Percentiles rank a stretch among this genome's conserved stretches.
phyloP scores from a whole-genome alignment of 2,329 filamentous ascomycete genomes.

The Aspergillus intermedius region DNA sequence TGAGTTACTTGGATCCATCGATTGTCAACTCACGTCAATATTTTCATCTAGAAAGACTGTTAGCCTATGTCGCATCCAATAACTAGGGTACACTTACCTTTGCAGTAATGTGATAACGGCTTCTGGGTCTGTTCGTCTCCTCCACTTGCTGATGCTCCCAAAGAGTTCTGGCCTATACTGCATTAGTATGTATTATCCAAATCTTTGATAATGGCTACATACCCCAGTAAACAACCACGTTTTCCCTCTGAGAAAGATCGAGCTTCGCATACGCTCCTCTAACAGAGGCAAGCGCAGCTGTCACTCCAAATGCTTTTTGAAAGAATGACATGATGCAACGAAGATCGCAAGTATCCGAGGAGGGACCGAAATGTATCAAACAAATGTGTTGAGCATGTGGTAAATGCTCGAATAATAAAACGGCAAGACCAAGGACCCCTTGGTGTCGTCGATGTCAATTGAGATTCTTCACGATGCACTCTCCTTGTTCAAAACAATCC shows the following conservation, averaged over 20 bases:
- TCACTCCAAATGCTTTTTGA: conserved; percentile 17
- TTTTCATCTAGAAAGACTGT: conserved; percentile 18
- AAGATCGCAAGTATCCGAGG: neutral
- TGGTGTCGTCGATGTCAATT: neutral
- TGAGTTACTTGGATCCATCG: neutral
- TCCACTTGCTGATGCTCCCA: conserved; percentile 33
- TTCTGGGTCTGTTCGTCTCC: conserved; percentile 42
- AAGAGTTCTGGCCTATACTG: conserved; percentile 54
- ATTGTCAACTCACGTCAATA: conserved; percentile 15
- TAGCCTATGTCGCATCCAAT: conserved; percentile 1
- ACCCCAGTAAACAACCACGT: conserved; percentile 63
- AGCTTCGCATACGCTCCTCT: conserved; percentile 35
- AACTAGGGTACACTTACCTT: conserved; percentile 38
- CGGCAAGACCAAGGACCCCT: neutral
- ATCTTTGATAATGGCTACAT: neutral
- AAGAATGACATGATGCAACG: conserved; percentile 20
- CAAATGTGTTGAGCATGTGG: neutral
- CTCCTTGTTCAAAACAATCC: neutral
- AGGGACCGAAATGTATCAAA: neutral
- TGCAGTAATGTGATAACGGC: conserved; percentile 53
- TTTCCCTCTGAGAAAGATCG: conserved; percentile 42
- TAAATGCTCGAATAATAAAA: neutral
- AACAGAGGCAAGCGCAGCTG: conserved; percentile 24
- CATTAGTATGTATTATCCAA: neutral
- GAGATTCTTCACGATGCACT: neutral